Evolutionary conservation across 2,329 filamentous ascomycete species (phyloP).

Genomic region (Rhynchosporium secalis): DNA sequence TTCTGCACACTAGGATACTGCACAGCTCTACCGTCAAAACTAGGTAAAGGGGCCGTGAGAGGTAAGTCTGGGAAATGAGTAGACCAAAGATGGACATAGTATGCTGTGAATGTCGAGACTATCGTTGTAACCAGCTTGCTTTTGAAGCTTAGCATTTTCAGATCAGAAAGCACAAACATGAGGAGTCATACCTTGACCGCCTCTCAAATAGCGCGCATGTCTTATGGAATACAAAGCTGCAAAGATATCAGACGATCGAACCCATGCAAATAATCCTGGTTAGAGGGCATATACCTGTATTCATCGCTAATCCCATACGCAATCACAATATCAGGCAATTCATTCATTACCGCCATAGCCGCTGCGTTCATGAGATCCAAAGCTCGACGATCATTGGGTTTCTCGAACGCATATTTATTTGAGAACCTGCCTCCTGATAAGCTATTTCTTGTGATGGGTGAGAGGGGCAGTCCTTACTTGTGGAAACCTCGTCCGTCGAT

Average conservation of each 20-base stretch:
- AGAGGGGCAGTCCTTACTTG: slow-evolving; percentile 60
- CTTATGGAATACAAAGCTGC: slow-evolving; percentile 86
- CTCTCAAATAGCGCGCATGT: slow-evolving; percentile 81
- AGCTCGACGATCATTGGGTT: slow-evolving; percentile 87
- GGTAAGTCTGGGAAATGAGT: slow-evolving; percentile 70
- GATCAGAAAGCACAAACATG: neutral
- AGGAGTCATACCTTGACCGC: slow-evolving; percentile 63
- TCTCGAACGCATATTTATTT: slow-evolving; percentile 78
- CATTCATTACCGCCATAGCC: slow-evolving; percentile 79
- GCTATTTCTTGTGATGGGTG: neutral
- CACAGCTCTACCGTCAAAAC: slow-evolving; percentile 90
- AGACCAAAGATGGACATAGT: slow-evolving; percentile 83
- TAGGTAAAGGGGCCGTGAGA: slow-evolving; percentile 74
- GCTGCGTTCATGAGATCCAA: slow-evolving; percentile 93
- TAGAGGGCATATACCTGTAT: slow-evolving; percentile 59
- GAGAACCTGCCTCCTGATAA: slow-evolving; percentile 62
- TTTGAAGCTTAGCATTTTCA: slow-evolving; percentile 21
- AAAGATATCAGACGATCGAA: slow-evolving; percentile 1
- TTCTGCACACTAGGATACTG: slow-evolving; percentile 82
- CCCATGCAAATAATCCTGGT: neutral
- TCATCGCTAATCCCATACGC: slow-evolving; percentile 96
- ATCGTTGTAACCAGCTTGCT: slow-evolving; percentile 91
- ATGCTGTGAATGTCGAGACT: slow-evolving; percentile 88
- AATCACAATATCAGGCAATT: slow-evolving; percentile 80
- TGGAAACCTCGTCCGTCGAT: slow-evolving; percentile 95